Evolutionary conservation across 2,329 filamentous ascomycete genomes (phyloP).

Genomic region (Fusarium humuli): DNA sequence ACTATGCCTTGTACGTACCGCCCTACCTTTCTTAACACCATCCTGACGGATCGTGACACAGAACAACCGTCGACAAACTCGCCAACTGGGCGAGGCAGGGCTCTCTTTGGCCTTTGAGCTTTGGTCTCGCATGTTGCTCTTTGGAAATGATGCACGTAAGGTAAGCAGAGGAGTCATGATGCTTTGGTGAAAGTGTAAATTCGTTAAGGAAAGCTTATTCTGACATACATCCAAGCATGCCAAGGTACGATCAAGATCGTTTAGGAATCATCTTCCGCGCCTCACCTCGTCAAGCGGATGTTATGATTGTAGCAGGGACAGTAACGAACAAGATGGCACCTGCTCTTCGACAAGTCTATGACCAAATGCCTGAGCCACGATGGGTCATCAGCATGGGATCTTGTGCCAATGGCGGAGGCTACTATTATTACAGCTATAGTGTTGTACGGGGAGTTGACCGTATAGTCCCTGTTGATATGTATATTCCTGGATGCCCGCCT

Average conservation of each 20-base stretch:
- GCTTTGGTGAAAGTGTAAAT: background rate
- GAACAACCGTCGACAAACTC: constrained; percentile 65
- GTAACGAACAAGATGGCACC: constrained; percentile 77
- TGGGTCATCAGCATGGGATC: constrained; percentile 77
- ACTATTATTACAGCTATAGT: constrained; percentile 79
- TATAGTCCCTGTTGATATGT: constrained; percentile 75
- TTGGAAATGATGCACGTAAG: constrained; percentile 73
- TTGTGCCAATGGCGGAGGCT: constrained; percentile 78
- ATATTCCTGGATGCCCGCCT: constrained; percentile 72
- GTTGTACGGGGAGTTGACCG: constrained; percentile 74
- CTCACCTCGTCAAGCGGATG: constrained; percentile 72
- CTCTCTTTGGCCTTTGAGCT: constrained; percentile 71
- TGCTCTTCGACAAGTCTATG: constrained; percentile 72
- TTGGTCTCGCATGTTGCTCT: constrained; percentile 72
- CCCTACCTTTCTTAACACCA: rapidly evolving
- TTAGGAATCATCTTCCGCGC: constrained; percentile 75
- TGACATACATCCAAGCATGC: constrained; percentile 49
- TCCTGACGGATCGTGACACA: constrained; percentile 27
- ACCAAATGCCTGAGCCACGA: constrained; percentile 74
- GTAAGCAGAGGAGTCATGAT: background rate
- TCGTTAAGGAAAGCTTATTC: background rate
- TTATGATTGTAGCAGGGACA: constrained; percentile 75
- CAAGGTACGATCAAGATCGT: constrained; percentile 72
- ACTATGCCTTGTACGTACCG: constrained; percentile 27
- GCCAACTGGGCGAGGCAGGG: constrained; percentile 69